Evolutionary conservation across 2,329 filamentous ascomycete species (phyloP).

Genomic region (Ophiostoma montium): DNA sequence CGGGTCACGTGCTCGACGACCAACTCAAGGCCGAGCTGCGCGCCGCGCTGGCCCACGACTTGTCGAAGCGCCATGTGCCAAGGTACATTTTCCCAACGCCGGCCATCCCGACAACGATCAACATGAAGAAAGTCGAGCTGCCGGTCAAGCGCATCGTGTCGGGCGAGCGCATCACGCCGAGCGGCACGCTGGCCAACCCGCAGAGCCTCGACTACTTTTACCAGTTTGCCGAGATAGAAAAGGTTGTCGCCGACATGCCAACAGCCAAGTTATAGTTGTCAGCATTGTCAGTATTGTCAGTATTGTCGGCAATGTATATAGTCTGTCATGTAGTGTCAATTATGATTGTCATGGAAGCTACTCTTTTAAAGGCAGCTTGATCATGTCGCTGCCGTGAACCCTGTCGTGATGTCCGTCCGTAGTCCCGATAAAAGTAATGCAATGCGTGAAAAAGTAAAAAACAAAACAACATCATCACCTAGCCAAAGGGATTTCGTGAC

Average conservation of each 20-base stretch:
- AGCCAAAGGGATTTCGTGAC: constrained; percentile 2
- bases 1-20: constrained; percentile 38
- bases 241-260: constrained; percentile 25
- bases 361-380: no score
- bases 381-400: no score
- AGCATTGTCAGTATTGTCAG: no score
- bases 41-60: constrained; percentile 47
- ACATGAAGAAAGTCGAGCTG: constrained; percentile 73
- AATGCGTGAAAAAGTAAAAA: neutral
- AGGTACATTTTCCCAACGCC: constrained; percentile 66
- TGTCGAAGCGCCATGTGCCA: constrained; percentile 63
- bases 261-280: constrained; percentile 34
- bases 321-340: neutral
- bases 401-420: neutral
- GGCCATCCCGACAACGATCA: constrained; percentile 74
- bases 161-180: constrained; percentile 58
- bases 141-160: constrained; percentile 76
- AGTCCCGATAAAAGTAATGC: neutral
- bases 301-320: no score
- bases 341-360: no score
- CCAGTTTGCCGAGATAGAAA: constrained; percentile 59
- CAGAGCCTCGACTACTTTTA: constrained; percentile 66
- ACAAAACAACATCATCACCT: neutral
- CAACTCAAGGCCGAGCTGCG: constrained; percentile 45
- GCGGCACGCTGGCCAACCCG: constrained; percentile 64